Percentiles rank a stretch among this genome's conserved stretches.
Conservation (phyloP, 495 filamentous ascomycete genomes). For the Neurospora hispaniola region DNA sequence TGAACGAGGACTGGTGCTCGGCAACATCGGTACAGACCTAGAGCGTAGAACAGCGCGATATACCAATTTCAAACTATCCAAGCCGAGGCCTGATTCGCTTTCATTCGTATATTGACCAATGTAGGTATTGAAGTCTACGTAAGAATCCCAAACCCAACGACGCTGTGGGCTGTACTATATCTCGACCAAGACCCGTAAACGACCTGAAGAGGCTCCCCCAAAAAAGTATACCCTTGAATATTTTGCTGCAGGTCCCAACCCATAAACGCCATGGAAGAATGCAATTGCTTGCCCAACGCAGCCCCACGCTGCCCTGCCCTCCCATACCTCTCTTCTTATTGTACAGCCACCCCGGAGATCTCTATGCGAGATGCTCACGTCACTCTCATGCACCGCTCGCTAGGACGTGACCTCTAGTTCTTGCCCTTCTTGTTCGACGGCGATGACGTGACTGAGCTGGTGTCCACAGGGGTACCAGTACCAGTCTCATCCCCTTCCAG, state of each 20-base stretch:
- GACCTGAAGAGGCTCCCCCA: not conserved
- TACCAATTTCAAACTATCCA: not conserved
- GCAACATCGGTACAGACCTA: not conserved
- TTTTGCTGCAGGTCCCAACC: constrained; percentile 11
- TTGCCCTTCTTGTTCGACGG: constrained; percentile 62
- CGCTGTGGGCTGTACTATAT: not conserved
- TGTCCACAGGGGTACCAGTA: not conserved
- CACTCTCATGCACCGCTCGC: not conserved
- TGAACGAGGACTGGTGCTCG: not conserved
- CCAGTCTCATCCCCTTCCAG: constrained; percentile 43
- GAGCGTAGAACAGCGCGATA: not conserved
- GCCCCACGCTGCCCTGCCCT: not conserved
- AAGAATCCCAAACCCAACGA: not conserved
- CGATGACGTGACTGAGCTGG: not conserved
- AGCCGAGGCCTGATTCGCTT: not conserved
- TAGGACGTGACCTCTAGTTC: constrained; percentile 42
- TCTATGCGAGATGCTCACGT: not conserved
- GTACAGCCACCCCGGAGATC: constrained; percentile 5
- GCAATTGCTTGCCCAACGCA: constrained; percentile 4
- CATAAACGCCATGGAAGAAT: constrained; percentile 22
- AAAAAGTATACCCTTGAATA: not conserved
- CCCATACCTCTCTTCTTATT: constrained; percentile 7
- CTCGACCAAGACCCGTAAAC: not conserved
- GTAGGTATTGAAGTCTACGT: not conserved
- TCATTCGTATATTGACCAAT: not conserved